phyloP scores from a whole-genome alignment of 2,329 filamentous ascomycete species.

The Cryphonectria nitschkei region DNA sequence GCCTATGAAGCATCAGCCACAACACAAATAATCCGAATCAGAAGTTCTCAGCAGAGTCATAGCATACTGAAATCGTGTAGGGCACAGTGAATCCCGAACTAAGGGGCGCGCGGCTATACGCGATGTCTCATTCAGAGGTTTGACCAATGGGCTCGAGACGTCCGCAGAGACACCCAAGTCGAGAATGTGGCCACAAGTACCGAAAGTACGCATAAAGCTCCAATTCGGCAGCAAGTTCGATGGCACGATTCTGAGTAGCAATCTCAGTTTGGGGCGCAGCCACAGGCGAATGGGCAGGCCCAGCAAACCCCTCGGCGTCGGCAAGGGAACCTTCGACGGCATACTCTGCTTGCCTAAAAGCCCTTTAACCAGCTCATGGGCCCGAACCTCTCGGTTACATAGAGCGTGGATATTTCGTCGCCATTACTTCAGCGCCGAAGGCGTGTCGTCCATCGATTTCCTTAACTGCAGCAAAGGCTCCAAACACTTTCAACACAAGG shows the following conservation, averaged over 20 bases:
- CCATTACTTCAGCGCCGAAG: too few relatives aligned
- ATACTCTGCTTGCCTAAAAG: neutral
- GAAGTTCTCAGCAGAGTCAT: neutral
- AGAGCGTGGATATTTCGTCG: too few relatives aligned
- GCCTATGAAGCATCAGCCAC: neutral
- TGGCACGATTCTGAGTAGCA: neutral
- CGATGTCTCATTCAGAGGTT: neutral
- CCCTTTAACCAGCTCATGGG: neutral
- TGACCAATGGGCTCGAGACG: neutral
- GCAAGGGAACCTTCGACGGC: neutral
- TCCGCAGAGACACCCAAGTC: neutral
- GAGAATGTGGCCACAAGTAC: neutral
- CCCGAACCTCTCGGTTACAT: neutral
- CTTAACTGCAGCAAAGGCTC: neutral
- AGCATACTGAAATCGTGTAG: neutral
- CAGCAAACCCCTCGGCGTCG: neutral
- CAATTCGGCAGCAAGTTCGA: neutral
- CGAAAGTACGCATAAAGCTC: neutral
- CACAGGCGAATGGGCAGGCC: neutral
- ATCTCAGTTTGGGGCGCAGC: neutral
- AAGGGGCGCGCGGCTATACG: neutral
- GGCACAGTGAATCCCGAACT: neutral
- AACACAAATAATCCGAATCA: neutral
- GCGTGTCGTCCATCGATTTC: neutral
- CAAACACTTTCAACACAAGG: neutral